phyloP scores from a whole-genome alignment of 202 grass and related monocot species.

The Panicum hallii region DNA sequence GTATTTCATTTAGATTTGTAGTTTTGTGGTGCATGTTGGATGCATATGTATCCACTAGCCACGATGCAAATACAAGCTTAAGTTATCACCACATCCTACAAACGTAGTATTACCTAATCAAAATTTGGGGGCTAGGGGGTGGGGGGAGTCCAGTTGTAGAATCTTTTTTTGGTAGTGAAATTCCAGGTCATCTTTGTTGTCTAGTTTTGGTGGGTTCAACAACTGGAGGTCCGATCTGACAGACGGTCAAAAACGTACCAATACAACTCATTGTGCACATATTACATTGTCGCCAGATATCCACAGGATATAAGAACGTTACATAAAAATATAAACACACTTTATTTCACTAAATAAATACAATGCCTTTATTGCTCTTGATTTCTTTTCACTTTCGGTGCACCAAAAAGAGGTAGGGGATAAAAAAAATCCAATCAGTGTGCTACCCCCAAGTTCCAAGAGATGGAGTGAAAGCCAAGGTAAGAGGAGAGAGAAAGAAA shows the following conservation, averaged over 20 bases:
- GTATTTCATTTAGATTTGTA: not conserved
- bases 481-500: not conserved
- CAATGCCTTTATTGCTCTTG: not conserved
- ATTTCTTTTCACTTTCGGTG: not conserved
- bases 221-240: not conserved
- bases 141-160: not conserved
- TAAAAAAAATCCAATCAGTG: not conserved
- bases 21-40: slow-evolving; percentile 31
- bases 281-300: not conserved
- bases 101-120: not conserved
- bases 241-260: not conserved
- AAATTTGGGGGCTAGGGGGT: not conserved
- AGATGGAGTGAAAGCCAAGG: not conserved
- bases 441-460: not conserved
- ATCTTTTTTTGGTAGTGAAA: not conserved
- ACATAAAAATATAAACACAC: not conserved
- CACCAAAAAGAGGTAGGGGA: not conserved
- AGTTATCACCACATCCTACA: not conserved
- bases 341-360: not conserved
- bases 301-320: not conserved
- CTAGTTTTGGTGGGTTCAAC: not conserved
- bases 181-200: not conserved
- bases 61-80: not conserved
- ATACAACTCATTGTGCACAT: too few relatives aligned
- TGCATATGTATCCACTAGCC: slow-evolving; percentile 24